Evolutionary conservation across 805 yeast species (phyloP), one percentile per base, ranked within the genome.

Genomic region (Kuraishia capsulata): DNA sequence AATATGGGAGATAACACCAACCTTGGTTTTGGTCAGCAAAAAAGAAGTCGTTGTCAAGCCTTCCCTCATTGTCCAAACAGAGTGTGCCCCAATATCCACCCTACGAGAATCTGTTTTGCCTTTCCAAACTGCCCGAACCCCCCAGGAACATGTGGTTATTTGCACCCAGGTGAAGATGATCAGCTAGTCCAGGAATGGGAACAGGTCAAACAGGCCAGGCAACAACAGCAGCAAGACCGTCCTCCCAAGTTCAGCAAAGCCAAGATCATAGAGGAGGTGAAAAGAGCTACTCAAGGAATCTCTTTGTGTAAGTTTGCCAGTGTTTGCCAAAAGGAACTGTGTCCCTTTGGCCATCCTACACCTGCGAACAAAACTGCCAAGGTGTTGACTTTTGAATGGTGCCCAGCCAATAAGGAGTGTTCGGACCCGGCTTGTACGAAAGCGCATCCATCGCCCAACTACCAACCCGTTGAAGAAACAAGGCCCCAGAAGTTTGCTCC

Each of bases 261-360:
- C n/a, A n/a, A n/a, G n/a, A 23, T 23, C 26, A 23, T 8, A 23
- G 44, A 50, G 44, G 10, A 30, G n/a, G 69, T 44, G 66, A 69
- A 46, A 67, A 59, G 41, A 47, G 57, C 43, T 39, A 59, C 48
- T 52, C 35, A 50, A 24, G 79, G 81, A 39, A 69, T 74, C 41
- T 71, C 73, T 2, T 52, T 81, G 28, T 88, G 96, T 65, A 83
- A 82, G 54, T 88, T 75, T 58, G 92, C 90, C 36, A 65, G 70
- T 19, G 57, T 75, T 30, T 88, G 96, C 60, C 67, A 84, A 19
- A 84, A 83, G 51, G 86, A 78, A 44, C 61, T 75, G 44, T 88
- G 96, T 64, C 86, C 88, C 21, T 86, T 80, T 63, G 96, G 88
- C 20, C 96, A 88, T 54, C 96, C 97, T 33, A 85, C 95, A 0